phyloP scores from a whole-genome alignment of 2,329 filamentous ascomycete genomes.

The Hypoxylon sp. region DNA sequence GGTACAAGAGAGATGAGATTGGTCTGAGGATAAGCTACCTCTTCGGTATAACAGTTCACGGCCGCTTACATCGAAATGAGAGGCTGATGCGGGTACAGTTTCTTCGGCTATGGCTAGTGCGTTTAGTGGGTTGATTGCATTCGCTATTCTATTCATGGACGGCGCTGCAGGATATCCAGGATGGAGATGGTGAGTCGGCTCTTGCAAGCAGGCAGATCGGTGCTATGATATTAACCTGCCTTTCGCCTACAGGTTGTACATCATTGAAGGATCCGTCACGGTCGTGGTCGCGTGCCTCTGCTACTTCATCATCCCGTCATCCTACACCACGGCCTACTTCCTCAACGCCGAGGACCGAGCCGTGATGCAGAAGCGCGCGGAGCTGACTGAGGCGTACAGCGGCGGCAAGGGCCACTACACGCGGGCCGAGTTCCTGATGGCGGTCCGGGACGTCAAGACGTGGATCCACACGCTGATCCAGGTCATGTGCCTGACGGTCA shows the following conservation, averaged over 20 bases:
- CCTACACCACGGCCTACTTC: constrained; percentile 36
- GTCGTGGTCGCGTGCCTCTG: constrained; percentile 21
- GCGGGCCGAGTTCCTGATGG: constrained; percentile 30
- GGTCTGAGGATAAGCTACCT: constrained; percentile 35
- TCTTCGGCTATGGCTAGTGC: constrained; percentile 30
- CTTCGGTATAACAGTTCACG: constrained; percentile 15
- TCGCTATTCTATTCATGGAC: constrained; percentile 32
- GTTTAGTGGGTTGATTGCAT: constrained; percentile 33
- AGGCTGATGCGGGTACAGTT: constrained; percentile 1
- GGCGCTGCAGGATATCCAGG: constrained; percentile 32
- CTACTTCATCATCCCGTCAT: constrained; percentile 33
- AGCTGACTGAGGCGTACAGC: constrained; percentile 32
- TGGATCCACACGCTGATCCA: constrained; percentile 33
- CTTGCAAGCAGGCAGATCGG: not conserved
- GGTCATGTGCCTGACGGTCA: constrained; percentile 32
- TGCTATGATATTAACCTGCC: not conserved
- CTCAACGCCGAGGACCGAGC: constrained; percentile 34
- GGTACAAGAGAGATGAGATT: constrained; percentile 36
- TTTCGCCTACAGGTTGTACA: constrained; percentile 28
- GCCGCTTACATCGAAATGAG: not conserved
- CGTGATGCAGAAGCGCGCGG: constrained; percentile 35
- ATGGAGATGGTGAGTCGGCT: constrained; percentile 30
- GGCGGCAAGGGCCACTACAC: constrained; percentile 35
- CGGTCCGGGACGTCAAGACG: constrained; percentile 31
- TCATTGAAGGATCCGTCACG: constrained; percentile 32